These are phyloP conservation scores for Boletus rex-veris DNA, from an alignment of 768 basidiomycete species.

Conservation along the genomic window DNA sequence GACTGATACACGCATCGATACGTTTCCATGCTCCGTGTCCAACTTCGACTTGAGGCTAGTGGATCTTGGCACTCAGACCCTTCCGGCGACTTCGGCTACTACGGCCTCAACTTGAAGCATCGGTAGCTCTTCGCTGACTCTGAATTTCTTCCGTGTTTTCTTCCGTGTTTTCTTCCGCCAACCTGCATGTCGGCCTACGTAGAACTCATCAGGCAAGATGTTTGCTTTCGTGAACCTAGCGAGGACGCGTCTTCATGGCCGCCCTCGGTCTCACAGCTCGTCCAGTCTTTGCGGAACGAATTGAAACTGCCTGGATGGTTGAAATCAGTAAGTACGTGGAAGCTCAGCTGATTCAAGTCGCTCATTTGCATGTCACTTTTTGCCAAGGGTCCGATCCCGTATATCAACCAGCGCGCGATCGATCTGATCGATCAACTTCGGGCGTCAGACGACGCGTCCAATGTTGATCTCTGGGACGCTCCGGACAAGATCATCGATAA, in stretches of 20 bases:
- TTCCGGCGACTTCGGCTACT: too few species aligned
- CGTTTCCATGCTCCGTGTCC: too few species aligned
- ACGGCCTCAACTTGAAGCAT: too few species aligned
- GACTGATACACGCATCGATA: too few species aligned
- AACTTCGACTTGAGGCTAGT: too few species aligned
- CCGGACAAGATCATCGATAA: not conserved
- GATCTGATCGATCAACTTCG: not conserved
- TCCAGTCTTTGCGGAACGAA: not conserved
- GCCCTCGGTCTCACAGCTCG: not conserved
- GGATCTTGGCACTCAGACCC: too few species aligned
- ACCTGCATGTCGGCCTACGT: not conserved
- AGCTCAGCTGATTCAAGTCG: too few species aligned
- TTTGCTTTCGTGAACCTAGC: not conserved
- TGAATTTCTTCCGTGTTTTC: not conserved
- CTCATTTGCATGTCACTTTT: not conserved
- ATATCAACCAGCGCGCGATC: not conserved
- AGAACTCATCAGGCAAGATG: not conserved
- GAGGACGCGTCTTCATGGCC: constrained; percentile 1
- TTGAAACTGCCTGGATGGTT: constrained; percentile 3
- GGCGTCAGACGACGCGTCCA: not conserved
- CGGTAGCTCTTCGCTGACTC: not conserved
- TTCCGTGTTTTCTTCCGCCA: not conserved
- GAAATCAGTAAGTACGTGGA: not conserved
- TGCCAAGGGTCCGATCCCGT: not conserved
- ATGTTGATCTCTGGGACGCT: not conserved